Percentiles rank a stretch among this genome's conserved stretches.
Conservation (phyloP, 2,329 filamentous ascomycete species). For the Arthrobotrys conoides region DNA sequence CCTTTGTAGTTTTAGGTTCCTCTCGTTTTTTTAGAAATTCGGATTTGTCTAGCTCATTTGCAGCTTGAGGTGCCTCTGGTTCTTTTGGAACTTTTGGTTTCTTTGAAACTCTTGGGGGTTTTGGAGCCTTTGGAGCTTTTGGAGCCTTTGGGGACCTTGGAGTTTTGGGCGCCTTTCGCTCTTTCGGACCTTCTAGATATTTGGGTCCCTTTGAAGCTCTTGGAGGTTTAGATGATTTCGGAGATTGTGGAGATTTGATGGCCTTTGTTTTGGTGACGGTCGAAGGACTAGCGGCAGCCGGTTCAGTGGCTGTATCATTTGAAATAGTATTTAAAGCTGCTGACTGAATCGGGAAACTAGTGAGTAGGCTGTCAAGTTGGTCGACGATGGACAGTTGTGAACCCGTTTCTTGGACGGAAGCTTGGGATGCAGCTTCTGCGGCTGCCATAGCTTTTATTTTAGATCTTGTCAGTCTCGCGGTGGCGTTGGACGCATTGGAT, state of each 20-base stretch:
- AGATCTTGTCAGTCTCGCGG: not conserved
- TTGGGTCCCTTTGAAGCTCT: no score
- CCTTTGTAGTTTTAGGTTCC: no score
- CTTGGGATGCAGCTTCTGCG: not conserved
- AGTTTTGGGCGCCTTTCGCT: no score
- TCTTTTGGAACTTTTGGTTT: not conserved
- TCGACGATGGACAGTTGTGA: not conserved
- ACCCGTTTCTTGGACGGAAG: no score
- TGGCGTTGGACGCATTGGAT: not conserved
- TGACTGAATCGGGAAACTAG: not conserved
- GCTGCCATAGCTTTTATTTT: not conserved
- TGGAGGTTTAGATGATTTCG: not conserved
- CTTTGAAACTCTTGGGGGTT: not conserved
- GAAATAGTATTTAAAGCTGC: not conserved
- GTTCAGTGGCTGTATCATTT: not conserved
- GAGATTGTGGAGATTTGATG: not conserved
- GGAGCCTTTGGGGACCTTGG: not conserved
- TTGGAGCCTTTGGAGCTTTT: not conserved
- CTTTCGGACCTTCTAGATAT: no score
- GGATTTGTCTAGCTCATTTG: no score
- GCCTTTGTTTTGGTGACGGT: not conserved
- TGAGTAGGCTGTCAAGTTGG: not conserved
- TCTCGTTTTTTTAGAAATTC: no score
- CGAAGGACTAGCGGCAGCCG: no score
- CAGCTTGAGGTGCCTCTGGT: no score